Evolutionary conservation across 23 red algal genomes (phyloP).

Genomic region (Gracilariopsis chorda): DNA sequence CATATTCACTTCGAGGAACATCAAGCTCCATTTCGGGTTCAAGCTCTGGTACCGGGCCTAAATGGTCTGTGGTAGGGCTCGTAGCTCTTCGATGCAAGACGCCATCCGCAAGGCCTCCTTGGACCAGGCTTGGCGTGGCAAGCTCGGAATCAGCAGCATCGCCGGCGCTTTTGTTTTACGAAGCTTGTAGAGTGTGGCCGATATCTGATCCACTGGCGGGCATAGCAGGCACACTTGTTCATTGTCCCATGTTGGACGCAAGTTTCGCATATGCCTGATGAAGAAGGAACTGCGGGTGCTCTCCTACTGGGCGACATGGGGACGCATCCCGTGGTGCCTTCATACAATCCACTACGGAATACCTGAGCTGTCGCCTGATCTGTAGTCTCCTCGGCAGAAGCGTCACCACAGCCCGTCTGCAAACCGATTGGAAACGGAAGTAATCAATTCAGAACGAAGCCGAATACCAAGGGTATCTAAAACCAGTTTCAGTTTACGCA

Average conservation of each 20-base stretch:
- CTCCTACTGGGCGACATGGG: too few relatives aligned
- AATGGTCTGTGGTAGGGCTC: too few relatives aligned
- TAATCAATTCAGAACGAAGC: neutral
- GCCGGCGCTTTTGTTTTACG: neutral
- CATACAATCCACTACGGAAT: too few relatives aligned
- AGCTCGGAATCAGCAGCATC: neutral
- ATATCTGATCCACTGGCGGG: neutral
- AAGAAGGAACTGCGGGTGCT: neutral
- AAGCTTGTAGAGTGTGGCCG: conserved; percentile 5
- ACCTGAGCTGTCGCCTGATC: too few relatives aligned
- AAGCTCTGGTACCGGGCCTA: too few relatives aligned
- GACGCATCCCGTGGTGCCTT: too few relatives aligned
- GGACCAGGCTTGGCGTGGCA: neutral
- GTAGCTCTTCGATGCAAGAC: neutral
- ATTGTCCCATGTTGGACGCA: neutral
- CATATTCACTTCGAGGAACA: too few relatives aligned
- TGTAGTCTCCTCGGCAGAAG: too few relatives aligned
- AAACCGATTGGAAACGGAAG: neutral
- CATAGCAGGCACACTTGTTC: neutral
- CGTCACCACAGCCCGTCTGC: neutral
- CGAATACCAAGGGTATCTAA: neutral
- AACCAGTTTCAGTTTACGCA: neutral
- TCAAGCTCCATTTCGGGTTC: too few relatives aligned
- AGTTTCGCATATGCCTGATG: neutral
- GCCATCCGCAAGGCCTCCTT: neutral